A percentile compares a stretch with the other conserved stretches of the same genome.
These are phyloP conservation scores for Moniliella sp. DNA, from an alignment of 1,284 basidiomycete genomes.

Conservation along the genomic window DNA sequence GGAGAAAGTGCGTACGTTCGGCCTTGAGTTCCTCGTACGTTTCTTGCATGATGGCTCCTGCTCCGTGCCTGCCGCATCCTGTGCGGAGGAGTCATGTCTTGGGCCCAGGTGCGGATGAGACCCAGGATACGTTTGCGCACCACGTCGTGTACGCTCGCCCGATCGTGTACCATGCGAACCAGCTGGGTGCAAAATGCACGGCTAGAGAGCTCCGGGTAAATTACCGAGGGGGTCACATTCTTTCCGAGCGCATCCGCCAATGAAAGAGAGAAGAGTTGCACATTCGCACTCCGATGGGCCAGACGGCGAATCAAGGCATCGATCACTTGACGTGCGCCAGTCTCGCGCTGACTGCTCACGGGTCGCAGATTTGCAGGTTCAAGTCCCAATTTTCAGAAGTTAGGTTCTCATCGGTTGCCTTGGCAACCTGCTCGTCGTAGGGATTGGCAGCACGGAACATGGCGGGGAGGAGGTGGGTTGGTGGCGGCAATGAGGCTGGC, in stretches of 20 bases:
- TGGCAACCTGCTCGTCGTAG: slow-evolving; percentile 79
- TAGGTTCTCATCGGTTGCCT: slow-evolving; percentile 82
- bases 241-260: slow-evolving; percentile 42
- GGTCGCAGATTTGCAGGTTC: slow-evolving; percentile 84
- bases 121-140: slow-evolving; percentile 55
- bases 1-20: slow-evolving; percentile 1
- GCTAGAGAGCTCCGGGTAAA: slow-evolving; percentile 69
- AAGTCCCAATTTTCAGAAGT: slow-evolving; percentile 88
- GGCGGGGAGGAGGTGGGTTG: too few relatives aligned
- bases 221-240: slow-evolving; percentile 57
- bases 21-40: slow-evolving; percentile 56
- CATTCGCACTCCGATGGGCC: slow-evolving; percentile 85
- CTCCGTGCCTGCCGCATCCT: slow-evolving; percentile 29
- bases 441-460: slow-evolving; percentile 43
- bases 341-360: slow-evolving; percentile 58
- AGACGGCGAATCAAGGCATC: too few relatives aligned
- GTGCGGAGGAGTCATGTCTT: slow-evolving; percentile 37
- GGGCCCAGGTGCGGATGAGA: slow-evolving; percentile 63
- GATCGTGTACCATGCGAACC: slow-evolving; percentile 55
- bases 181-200: slow-evolving; percentile 72
- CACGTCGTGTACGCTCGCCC: slow-evolving; percentile 74
- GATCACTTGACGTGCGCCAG: too few relatives aligned
- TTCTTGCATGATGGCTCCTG: slow-evolving; percentile 69
- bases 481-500: too few relatives aligned
- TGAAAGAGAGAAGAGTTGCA: slow-evolving; percentile 74